Percentiles rank a stretch among this genome's conserved stretches.
These are phyloP conservation scores for Funneliformis mosseae DNA, from an alignment of 192 early-diverging fungal genomes.

Conservation along the genomic window DNA sequence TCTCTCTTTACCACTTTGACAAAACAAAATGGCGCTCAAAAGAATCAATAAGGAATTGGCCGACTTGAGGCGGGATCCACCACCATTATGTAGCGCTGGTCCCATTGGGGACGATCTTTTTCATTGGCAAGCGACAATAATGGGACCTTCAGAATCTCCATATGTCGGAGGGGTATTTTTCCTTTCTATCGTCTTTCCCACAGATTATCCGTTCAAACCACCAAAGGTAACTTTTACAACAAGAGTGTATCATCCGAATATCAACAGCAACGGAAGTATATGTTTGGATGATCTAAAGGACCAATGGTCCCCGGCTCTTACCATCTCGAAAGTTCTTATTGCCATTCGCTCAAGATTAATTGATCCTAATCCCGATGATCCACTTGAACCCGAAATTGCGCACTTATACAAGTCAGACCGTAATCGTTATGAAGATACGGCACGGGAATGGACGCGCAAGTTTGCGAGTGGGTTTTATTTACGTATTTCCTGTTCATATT, in stretches of 20 bases:
- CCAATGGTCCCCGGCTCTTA: constrained; percentile 98
- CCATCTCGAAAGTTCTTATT: no score
- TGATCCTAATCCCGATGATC: no score
- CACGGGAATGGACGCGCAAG: constrained; percentile 94
- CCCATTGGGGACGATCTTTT: constrained; percentile 90
- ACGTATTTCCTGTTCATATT: no score
- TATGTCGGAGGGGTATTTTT: constrained; percentile 96
- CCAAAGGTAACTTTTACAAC: constrained; percentile 98
- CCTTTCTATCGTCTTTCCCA: constrained; percentile 96
- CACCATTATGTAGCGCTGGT: constrained; percentile 95
- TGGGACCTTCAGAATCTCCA: constrained; percentile 93
- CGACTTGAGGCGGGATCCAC: constrained; percentile 97
- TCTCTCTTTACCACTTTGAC: no score
- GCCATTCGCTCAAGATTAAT: no score
- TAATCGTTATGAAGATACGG: constrained; percentile 81
- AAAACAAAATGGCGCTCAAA: no score
- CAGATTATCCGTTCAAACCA: constrained; percentile 97
- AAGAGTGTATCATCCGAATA: constrained; percentile 98
- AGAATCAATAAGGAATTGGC: no score
- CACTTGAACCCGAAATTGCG: constrained; percentile 96
- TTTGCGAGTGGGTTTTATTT: constrained; percentile 72
- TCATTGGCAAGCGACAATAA: constrained; percentile 98
- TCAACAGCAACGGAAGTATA: constrained; percentile 97
- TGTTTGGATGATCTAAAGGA: constrained; percentile 98
- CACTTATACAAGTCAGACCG: constrained; percentile 97